A percentile compares a stretch with the other conserved stretches of the same genome.
phyloP scores from a whole-genome alignment of 1,284 basidiomycete species.

The Rhodotorula sp. region DNA sequence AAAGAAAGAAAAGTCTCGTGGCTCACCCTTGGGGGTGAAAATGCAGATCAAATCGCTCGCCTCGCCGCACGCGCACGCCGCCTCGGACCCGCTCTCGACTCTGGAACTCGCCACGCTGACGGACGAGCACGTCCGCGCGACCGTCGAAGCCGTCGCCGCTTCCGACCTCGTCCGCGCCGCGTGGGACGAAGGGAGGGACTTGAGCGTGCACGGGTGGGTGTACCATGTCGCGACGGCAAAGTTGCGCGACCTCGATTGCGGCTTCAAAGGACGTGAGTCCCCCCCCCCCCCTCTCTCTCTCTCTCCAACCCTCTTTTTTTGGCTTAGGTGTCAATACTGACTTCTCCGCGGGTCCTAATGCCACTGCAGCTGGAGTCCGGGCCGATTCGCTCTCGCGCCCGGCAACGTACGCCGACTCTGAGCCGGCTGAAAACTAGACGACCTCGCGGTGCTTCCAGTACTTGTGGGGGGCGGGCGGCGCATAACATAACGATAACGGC shows the following conservation, averaged over 20 bases:
- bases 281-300: not conserved
- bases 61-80: not conserved
- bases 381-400: constrained; percentile 34
- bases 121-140: constrained; percentile 70
- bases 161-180: constrained; percentile 64
- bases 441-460: no score
- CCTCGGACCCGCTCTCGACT: constrained; percentile 23
- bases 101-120: constrained; percentile 55
- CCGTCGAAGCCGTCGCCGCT: constrained; percentile 69
- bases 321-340: no score
- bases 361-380: constrained; percentile 18
- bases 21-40: not conserved
- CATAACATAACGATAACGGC: no score
- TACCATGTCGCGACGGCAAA: constrained; percentile 70
- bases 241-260: constrained; percentile 66
- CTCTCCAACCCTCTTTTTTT: not conserved
- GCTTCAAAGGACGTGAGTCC: constrained; percentile 33
- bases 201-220: constrained; percentile 80
- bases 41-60: constrained; percentile 33
- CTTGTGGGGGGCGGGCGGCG: no score
- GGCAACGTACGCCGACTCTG: constrained; percentile 26
- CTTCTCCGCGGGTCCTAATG: no score
- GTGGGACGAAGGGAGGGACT: constrained; percentile 59
- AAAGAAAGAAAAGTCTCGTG: not conserved
- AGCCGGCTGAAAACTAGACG: constrained; percentile 12